phyloP scores from a whole-genome alignment of 2,329 filamentous ascomycete genomes.

The Penicillium brasilianum region DNA sequence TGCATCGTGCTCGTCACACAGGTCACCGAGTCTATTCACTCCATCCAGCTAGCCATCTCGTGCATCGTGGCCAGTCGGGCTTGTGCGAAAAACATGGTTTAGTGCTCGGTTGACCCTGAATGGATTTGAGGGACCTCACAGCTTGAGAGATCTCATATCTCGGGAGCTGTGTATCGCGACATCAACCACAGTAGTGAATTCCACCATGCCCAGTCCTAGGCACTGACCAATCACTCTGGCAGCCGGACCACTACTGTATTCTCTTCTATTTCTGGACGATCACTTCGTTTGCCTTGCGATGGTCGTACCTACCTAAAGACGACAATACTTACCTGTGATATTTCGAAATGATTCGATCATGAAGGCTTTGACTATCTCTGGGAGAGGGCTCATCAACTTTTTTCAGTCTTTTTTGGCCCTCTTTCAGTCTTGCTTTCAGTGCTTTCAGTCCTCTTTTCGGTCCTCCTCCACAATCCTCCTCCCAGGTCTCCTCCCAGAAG shows the following conservation, averaged over 20 bases:
- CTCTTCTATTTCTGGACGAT: neutral
- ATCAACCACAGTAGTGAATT: slow-evolving; percentile 2
- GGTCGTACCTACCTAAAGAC: neutral
- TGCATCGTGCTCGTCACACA: slow-evolving; percentile 2
- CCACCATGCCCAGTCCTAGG: neutral
- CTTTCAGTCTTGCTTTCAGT: too few relatives aligned
- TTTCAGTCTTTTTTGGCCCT: too few relatives aligned
- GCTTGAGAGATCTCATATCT: neutral
- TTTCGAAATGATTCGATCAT: too few relatives aligned
- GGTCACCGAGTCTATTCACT: neutral
- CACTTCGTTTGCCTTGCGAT: neutral
- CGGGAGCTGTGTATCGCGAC: neutral
- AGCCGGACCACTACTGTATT: neutral
- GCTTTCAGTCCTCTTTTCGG: too few relatives aligned
- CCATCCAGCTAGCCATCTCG: slow-evolving; percentile 9
- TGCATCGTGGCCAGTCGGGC: slow-evolving; percentile 1
- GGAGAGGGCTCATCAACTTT: too few relatives aligned
- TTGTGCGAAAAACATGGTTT: neutral
- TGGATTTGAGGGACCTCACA: neutral
- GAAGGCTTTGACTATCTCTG: too few relatives aligned
- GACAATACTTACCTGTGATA: slow-evolving; percentile 34
- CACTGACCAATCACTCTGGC: neutral
- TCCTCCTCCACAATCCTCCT: too few relatives aligned
- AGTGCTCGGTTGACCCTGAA: neutral
- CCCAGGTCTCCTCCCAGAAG: too few relatives aligned